Base-by-base conservation (phyloP, 768 basidiomycete genomes). In the Polyporus arcularius region DNA sequence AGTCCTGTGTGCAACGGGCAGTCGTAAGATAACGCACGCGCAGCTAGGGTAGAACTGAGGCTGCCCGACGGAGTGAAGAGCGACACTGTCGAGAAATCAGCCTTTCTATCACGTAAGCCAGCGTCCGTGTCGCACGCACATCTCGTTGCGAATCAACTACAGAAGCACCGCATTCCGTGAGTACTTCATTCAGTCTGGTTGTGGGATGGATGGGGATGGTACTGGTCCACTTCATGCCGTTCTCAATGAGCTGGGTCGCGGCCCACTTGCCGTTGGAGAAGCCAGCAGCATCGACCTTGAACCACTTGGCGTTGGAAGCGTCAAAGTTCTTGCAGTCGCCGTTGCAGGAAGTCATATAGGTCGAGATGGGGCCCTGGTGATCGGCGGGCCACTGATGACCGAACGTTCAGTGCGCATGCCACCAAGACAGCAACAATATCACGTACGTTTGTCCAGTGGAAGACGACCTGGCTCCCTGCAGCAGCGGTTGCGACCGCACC, bases 311-410 rank as follows among this genome's bases (percentile, higher is more conserved):
- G 45, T 69, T 64, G 56, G 74, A 73, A 39, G 78, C 75, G 57
- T 66, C 61, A 50, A 70, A 68, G 2, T 30, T 64, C 12, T 55
- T 39, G 63, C 81, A 83, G 55, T 78, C 75, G 26, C 77, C 79
- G 55, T 74, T 73, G 68, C 82, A 83, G 12, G 78, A 78, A 31
- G 80, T 72, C 81, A 83, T 82, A 66, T 82, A 82, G n/a, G 79
- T 82, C 30, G 78, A 79, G 21, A 81, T 76, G 30, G 79, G 80
- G 4, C 81, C 81, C 67, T 78, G 72, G 67, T 82, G 82, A 64
- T 81, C 82, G 31, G 58, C 57, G 16, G 68, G 71, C 71, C 72
- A 72, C 72, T 72, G 40, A 6, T 26, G 26, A 43, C 41, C 38
- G 12, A 26, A 56, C 28, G 7, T 12, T 61, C 12, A 62, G n/a